Evolutionary conservation across 2,329 filamentous ascomycete species (phyloP).

Genomic region (Cladobotryum protrusum): DNA sequence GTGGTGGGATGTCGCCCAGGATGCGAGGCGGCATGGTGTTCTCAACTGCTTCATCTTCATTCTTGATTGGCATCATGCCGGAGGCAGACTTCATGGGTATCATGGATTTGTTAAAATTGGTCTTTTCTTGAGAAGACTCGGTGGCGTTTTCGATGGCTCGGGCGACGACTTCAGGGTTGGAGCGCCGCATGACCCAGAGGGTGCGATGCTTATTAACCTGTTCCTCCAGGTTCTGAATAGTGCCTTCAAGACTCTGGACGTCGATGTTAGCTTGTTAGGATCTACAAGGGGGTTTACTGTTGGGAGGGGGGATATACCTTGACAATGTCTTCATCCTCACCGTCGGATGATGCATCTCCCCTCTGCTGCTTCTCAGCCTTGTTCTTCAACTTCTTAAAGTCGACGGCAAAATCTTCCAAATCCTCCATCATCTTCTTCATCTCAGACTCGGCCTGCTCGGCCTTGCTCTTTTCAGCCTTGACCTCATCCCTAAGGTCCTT

Average conservation of each 20-base stretch:
- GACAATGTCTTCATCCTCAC: slow-evolving; percentile 22
- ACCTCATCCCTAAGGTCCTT: slow-evolving; percentile 27
- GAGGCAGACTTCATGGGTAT: slow-evolving; percentile 12
- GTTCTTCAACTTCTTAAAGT: slow-evolving; percentile 25
- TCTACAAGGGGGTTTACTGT: background rate
- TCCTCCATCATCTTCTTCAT: slow-evolving; percentile 23
- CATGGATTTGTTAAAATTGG: slow-evolving; percentile 15
- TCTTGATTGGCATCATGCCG: background rate
- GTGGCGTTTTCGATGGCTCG: slow-evolving; percentile 28
- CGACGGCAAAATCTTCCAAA: slow-evolving; percentile 20
- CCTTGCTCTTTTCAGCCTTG: slow-evolving; percentile 25
- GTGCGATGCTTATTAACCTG: slow-evolving; percentile 31
- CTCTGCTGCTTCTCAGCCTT: slow-evolving; percentile 15
- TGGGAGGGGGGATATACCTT: slow-evolving; percentile 19
- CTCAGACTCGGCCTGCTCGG: slow-evolving; percentile 21
- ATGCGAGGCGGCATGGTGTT: slow-evolving; percentile 1
- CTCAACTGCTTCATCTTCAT: slow-evolving; percentile 3
- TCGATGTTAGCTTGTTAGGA: background rate
- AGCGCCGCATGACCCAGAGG: slow-evolving; percentile 31
- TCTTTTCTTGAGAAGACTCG: slow-evolving; percentile 21
- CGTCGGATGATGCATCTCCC: slow-evolving; percentile 12
- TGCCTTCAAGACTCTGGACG: slow-evolving; percentile 25
- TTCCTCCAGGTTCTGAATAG: slow-evolving; percentile 29
- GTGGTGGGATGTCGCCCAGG: slow-evolving; percentile 11
- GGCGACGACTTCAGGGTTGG: slow-evolving; percentile 24